Base-by-base conservation (phyloP, 2,329 filamentous ascomycete genomes). In the Microdochium bolleyi region DNA sequence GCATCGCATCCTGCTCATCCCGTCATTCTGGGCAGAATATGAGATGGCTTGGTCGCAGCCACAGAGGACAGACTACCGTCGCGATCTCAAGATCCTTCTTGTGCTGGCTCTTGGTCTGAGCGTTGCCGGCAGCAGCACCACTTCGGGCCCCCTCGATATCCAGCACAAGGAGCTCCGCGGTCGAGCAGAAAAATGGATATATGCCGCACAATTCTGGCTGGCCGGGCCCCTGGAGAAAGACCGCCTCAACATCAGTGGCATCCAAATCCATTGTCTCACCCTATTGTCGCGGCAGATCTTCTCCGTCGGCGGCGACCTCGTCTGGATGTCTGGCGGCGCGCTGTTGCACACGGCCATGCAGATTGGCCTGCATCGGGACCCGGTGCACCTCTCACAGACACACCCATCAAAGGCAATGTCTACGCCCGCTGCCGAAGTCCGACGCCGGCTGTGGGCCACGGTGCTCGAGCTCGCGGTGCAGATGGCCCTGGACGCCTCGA, bases 21-120 rank as follows among this genome's bases (percentile, higher is more conserved):
- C 78, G 0, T 74, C 70, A 0, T 84, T 83, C 54, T 71, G 71
- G 69, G 57, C 64, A 21, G 73, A 79, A 8, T 83, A 80, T 56
- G 54, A 65, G 3, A 61, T 51, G n/a, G n/a, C n/a, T 1, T 77
- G 75, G 55, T 82, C 77, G 77, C 30, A 14, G 30, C 8, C 30
- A 34, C 30, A 34, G 14, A 61, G 67, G 3, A 10, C 67, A 2
- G 63, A 68, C 0, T 61, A 63, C 4, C 56, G 7, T 8, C 25
- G 64, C 2, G 64, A 64, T 2, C 63, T 73, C 3, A 69, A 67
- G n/a, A 55, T 72, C 1, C 63, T 72, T 2, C 66, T 76, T 7
- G 69, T 69, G 10, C 61, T 75, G n/a, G 69, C 61, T 0, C 64
- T 73, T 30, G 72, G 72, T 2, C 70, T 70, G 1, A 67, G 67